Evolutionary conservation across 345 rosid genomes (phyloP).

Genomic region (Eucalyptus regnans): DNA sequence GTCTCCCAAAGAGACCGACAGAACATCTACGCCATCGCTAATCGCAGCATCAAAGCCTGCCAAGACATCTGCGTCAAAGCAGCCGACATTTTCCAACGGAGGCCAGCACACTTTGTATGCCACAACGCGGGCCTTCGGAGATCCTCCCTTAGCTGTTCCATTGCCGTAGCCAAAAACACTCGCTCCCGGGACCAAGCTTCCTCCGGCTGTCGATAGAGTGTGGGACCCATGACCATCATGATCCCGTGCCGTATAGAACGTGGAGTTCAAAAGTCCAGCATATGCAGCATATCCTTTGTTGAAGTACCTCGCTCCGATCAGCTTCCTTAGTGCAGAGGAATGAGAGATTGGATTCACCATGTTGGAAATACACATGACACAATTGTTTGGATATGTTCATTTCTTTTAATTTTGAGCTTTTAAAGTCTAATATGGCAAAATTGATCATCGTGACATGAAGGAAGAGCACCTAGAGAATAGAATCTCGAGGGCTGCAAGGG

Average conservation of each 20-base stretch:
- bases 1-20: conserved; percentile 10
- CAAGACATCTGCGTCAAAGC: conserved; percentile 23
- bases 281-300: background rate
- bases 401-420: background rate
- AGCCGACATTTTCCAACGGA: background rate
- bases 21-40: conserved; percentile 15
- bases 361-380: background rate
- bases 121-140: conserved; percentile 22
- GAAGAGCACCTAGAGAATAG: background rate
- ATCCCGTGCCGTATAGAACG: conserved; percentile 2
- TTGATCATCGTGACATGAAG: background rate
- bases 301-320: conserved; percentile 7
- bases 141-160: conserved; percentile 29
- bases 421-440: background rate
- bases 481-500: background rate
- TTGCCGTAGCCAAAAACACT: conserved; percentile 7
- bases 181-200: background rate
- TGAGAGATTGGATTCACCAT: background rate
- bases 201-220: conserved; percentile 18
- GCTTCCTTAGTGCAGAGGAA: background rate
- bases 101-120: conserved; percentile 30
- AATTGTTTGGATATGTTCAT: background rate
- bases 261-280: background rate
- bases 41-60: conserved; percentile 24
- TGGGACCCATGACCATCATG: conserved; percentile 14